Evolutionary conservation across 1,284 basidiomycete genomes (phyloP).

Genomic region (Heterobasidion annosum): DNA sequence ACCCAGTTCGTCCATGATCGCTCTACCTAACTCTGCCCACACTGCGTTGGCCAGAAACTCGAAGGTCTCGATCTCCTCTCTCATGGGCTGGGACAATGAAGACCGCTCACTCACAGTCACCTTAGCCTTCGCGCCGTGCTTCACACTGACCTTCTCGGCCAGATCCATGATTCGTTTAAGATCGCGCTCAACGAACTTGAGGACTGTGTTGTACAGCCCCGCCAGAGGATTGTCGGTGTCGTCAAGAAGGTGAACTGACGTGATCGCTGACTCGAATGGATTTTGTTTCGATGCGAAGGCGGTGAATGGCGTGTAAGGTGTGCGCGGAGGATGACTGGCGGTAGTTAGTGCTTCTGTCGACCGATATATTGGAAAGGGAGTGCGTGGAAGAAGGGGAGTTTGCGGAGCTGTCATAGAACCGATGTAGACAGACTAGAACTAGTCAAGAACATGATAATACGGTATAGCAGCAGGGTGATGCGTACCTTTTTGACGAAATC

Average conservation of each 20-base stretch:
- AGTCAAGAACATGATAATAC: conserved; percentile 2
- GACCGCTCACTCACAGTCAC: neutral
- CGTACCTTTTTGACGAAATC: conserved; percentile 70
- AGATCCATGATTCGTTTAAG: conserved; percentile 66
- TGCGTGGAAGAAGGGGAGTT: conserved; percentile 68
- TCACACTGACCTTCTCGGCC: conserved; percentile 58
- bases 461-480: neutral
- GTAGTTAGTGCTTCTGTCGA: conserved; percentile 12
- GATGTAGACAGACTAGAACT: conserved; percentile 55
- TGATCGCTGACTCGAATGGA: conserved; percentile 23
- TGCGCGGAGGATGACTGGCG: conserved; percentile 34
- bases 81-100: conserved; percentile 6
- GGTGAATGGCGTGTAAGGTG: conserved; percentile 59
- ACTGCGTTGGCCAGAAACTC: conserved; percentile 81
- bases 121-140: conserved; percentile 19
- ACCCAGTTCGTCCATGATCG: conserved; percentile 82
- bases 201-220: conserved; percentile 70
- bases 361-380: conserved; percentile 39
- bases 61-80: conserved; percentile 33
- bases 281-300: conserved; percentile 49
- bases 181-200: conserved; percentile 74
- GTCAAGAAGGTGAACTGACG: conserved; percentile 43
- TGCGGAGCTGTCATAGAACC: conserved; percentile 60
- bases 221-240: conserved; percentile 61
- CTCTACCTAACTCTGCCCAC: conserved; percentile 76